Evolutionary conservation across 805 yeast genomes (phyloP).

Genomic region (Lachancea nothofagi): DNA sequence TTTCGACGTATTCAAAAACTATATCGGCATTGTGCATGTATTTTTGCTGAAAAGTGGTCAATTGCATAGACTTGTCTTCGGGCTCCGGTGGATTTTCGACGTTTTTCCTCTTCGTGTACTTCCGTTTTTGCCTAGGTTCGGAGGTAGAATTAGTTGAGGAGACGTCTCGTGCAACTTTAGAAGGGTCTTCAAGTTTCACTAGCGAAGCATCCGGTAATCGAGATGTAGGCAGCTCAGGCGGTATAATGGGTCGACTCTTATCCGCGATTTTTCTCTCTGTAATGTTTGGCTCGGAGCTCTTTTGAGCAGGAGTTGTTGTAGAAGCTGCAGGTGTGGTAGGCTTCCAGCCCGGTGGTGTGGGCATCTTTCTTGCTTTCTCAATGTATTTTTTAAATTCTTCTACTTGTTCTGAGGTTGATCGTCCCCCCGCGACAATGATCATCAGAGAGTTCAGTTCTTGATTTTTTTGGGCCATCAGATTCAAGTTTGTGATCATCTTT

Average conservation of each 20-base stretch:
- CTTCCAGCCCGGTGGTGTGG: constrained; percentile 41
- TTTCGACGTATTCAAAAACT: constrained; percentile 80
- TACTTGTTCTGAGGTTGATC: constrained; percentile 67
- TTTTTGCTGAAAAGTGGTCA: constrained; percentile 74
- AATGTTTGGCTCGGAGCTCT: constrained; percentile 8
- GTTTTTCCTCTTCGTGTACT: constrained; percentile 10
- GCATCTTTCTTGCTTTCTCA: constrained; percentile 71
- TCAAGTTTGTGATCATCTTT: constrained; percentile 79
- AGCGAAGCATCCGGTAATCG: constrained; percentile 2
- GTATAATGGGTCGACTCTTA: not conserved
- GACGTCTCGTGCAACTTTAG: not conserved
- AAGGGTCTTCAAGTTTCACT: not conserved
- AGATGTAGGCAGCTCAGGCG: constrained; percentile 8
- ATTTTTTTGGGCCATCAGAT: constrained; percentile 73
- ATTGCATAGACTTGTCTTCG: constrained; percentile 44
- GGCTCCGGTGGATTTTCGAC: constrained; percentile 11
- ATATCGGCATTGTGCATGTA: constrained; percentile 64
- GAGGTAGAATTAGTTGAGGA: constrained; percentile 2
- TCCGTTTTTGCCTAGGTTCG: constrained; percentile 11
- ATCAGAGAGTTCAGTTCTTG: constrained; percentile 61
- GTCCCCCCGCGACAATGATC: constrained; percentile 82
- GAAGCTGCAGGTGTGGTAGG: constrained; percentile 22
- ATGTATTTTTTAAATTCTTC: constrained; percentile 76
- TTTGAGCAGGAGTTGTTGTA: constrained; percentile 14
- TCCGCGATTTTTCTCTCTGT: constrained; percentile 4